A percentile compares a stretch with the other conserved stretches of the same genome.
phyloP scores from a whole-genome alignment of 805 yeast genomes.

The Saccharomyces cerevisiae region DNA sequence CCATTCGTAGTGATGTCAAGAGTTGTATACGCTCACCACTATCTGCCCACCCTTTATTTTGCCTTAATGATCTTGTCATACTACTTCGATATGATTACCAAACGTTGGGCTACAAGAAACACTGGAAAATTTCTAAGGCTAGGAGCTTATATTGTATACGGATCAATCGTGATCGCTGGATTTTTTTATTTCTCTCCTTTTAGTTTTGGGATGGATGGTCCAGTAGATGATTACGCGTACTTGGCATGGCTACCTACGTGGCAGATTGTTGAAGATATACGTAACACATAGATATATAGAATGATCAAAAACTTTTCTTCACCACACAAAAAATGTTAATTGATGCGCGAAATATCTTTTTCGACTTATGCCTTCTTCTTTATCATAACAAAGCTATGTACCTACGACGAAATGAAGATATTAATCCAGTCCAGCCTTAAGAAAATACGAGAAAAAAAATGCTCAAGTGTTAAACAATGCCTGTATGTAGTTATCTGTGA shows the following conservation, averaged over 20 bases:
- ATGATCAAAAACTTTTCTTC: not conserved
- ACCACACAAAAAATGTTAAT: not conserved
- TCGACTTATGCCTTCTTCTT: not conserved
- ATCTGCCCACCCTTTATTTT: constrained; percentile 90
- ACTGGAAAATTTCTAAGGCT: constrained; percentile 30
- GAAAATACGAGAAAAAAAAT: not conserved
- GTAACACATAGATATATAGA: not conserved
- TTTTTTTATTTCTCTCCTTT: constrained; percentile 57
- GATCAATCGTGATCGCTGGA: constrained; percentile 38
- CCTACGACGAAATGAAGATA: not conserved
- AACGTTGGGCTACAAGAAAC: constrained; percentile 22
- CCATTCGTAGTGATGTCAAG: constrained; percentile 94
- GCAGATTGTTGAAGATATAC: constrained; percentile 31
- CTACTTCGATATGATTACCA: constrained; percentile 37
- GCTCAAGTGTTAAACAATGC: not conserved
- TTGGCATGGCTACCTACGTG: constrained; percentile 43
- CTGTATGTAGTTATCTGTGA: not conserved
- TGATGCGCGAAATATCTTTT: not conserved
- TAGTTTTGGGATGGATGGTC: constrained; percentile 61
- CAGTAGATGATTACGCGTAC: constrained; percentile 33
- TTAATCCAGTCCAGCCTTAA: not conserved
- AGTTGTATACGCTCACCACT: constrained; percentile 94
- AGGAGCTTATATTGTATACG: constrained; percentile 34
- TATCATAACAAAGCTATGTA: not conserved
- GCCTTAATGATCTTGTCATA: constrained; percentile 54